Percentiles rank a stretch among this genome's conserved stretches.
Conservation (phyloP, 2,329 filamentous ascomycete genomes). For the Fusarium caatingaense region DNA sequence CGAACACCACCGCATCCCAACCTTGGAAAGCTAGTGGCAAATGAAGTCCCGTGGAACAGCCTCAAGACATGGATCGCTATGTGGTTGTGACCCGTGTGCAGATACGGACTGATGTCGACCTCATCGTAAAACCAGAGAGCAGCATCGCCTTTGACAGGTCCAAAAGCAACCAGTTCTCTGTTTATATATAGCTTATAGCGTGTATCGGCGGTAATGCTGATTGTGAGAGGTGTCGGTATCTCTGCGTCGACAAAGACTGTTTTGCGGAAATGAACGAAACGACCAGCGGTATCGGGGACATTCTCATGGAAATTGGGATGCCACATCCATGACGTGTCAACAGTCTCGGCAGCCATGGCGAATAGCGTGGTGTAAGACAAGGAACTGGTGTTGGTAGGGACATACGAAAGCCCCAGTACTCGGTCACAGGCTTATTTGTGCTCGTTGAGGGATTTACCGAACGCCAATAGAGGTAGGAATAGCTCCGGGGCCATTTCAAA, state of each 20-base stretch:
- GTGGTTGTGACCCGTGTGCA: not conserved
- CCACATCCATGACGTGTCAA: conserved; percentile 14
- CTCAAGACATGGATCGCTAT: not conserved
- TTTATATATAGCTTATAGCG: not conserved
- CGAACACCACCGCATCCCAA: not conserved
- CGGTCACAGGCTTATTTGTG: not conserved
- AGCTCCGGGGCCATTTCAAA: no score
- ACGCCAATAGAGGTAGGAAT: no score
- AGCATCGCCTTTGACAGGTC: not conserved
- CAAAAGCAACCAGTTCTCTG: fast-evolving
- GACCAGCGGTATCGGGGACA: not conserved
- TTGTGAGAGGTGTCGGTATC: not conserved
- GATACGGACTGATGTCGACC: not conserved
- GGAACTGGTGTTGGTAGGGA: not conserved
- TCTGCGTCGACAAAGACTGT: fast-evolving
- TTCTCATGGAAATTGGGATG: not conserved
- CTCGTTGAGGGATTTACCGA: not conserved
- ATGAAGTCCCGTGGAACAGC: not conserved
- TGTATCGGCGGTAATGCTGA: conserved; percentile 1
- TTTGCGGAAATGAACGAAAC: not conserved
- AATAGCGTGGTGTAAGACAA: not conserved
- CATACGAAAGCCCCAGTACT: not conserved
- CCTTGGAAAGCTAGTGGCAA: not conserved
- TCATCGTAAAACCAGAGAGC: conserved; percentile 2
- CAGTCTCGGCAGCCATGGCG: not conserved